Evolutionary conservation across 2,329 filamentous ascomycete species (phyloP), one percentile per base, ranked within the genome.

Genomic region (Chaetoscypha palmicola): DNA sequence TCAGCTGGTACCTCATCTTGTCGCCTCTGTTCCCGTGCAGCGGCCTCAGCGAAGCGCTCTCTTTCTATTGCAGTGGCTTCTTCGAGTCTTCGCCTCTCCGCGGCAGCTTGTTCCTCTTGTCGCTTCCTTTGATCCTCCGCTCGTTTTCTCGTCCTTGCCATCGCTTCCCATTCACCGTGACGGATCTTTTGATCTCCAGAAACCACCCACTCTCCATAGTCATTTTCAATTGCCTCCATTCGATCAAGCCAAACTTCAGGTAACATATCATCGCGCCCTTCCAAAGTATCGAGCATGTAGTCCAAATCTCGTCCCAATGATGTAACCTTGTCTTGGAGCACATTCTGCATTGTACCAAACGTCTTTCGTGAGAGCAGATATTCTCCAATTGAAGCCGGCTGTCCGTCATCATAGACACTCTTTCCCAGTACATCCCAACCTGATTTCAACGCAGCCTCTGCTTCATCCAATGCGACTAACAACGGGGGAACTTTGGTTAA

Each of bases 241-340:
- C 81, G 76, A 56, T 94, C 87, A 44, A 97, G 78, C 92, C 91
- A 98, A 21, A 69, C 63, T 31, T 94, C 85, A 0, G 92, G 92
- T 8, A 98, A 68, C 0, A 84, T 87, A 58, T 98, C 92, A 33
- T 83, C 73, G 43, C 81, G 73, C 1, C 88, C 90, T 63, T 97
- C 92, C 2, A 97, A 71, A 23, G 78, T 74, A 64, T 98, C 90
- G 11, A 98, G 73, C 76, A 96, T 88, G 39, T 74, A 77, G 62
- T 98, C 92, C 49, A 97, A 71, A 30, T 80, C 74, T 37, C 75
- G 75, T 0, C 87, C 91, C 0, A 89, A 73, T 26, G 73, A 73
- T 11, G 76, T 70, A 24, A 96, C 79, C 53, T 84, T 85, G 23
- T 74, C 68, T 45, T 83, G 79, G 23, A 97, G 68, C 7, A 79